Evolutionary conservation across 2,329 filamentous ascomycete genomes (phyloP), one percentile per base, ranked within the genome.

Genomic region (Epichloe uncinata): DNA sequence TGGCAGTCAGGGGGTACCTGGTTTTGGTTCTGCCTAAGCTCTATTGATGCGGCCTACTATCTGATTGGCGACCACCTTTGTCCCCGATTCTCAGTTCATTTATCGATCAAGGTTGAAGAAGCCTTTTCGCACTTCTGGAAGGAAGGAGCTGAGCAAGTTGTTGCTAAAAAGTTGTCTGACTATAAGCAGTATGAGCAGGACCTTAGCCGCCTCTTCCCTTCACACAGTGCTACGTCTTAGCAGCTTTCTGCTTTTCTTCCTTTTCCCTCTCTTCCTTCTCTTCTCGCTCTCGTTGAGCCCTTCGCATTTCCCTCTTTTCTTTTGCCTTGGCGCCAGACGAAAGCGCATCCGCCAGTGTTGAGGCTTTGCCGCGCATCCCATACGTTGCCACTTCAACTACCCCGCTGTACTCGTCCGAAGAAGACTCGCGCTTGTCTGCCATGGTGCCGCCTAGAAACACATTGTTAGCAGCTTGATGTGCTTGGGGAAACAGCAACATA

Each of bases 11-110:
- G 26, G 41, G 41, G 45, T 40, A 11, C 22, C 6, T 51, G 50
- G 50, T 48, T 51, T 41, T 51, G 50, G 45, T 41, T 45, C 41
- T 22, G 40, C 26, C 40, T 51, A 20, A 36, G 9, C 33, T 51
- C 42, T 40, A 40, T 48, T n/a, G 22, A 48, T 11, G 46, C 40
- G 3, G 40, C 45, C 4, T 48, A 47, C 38, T 48, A 45, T 22
- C 20, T 51, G 12, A 18, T 48, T 30, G 22, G 15, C 7, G 50
- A 51, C 16, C 44, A 51, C 13, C 34, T 45, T 15, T 34, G 41
- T 7, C 34, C 49, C 7, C 43, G 11, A 42, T 50, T 47, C 26
- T 50, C 49, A 16, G n/a, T 37, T 13, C 4, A 20, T 1, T n/a
- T 50, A 34, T 26, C 49, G 12, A 11, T 35, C 12, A 33, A 26